These are phyloP conservation scores for Talaromyces sp. DNA, from an alignment of 2,329 filamentous ascomycete genomes.

Conservation along the genomic window DNA sequence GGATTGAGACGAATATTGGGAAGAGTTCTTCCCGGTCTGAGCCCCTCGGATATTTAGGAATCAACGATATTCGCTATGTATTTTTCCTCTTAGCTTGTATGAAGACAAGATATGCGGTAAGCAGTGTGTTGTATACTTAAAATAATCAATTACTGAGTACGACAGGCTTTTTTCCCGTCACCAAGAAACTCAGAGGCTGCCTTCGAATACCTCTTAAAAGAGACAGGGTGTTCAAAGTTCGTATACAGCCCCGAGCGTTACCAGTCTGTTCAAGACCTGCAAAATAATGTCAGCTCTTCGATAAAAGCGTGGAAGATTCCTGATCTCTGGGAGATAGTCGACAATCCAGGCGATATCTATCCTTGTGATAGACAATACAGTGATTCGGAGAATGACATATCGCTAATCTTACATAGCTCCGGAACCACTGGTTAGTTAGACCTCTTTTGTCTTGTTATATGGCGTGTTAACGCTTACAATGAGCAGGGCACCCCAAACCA, in stretches of 20 bases:
- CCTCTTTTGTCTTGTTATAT: background rate
- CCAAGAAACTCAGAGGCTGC: constrained; percentile 19
- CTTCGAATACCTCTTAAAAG: constrained; percentile 14
- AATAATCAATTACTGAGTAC: background rate
- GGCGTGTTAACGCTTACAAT: constrained; percentile 27
- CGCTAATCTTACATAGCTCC: constrained; percentile 32
- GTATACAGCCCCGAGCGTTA: constrained; percentile 23
- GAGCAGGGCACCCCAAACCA: constrained; percentile 24
- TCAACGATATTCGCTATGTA: constrained; percentile 20
- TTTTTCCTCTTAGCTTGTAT: constrained; percentile 20
- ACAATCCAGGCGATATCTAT: constrained; percentile 13
- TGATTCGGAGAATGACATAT: constrained; percentile 17
- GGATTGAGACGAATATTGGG: constrained; percentile 21
- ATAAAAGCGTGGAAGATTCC: constrained; percentile 13
- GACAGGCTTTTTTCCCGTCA: constrained; percentile 17
- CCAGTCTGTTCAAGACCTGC: constrained; percentile 36
- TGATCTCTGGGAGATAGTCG: constrained; percentile 14
- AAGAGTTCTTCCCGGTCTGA: constrained; percentile 8
- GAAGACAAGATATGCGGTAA: constrained; percentile 21
- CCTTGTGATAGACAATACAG: constrained; percentile 16
- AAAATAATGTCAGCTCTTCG: constrained; percentile 2
- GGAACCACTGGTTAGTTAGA: constrained; percentile 29
- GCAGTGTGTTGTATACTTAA: background rate
- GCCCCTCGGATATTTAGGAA: constrained; percentile 21
- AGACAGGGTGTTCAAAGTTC: constrained; percentile 16